A percentile compares a stretch with the other conserved stretches of the same genome.
These are phyloP conservation scores for Phyllosticta citribraziliensis DNA, from an alignment of 2,329 filamentous ascomycete species.

Conservation along the genomic window DNA sequence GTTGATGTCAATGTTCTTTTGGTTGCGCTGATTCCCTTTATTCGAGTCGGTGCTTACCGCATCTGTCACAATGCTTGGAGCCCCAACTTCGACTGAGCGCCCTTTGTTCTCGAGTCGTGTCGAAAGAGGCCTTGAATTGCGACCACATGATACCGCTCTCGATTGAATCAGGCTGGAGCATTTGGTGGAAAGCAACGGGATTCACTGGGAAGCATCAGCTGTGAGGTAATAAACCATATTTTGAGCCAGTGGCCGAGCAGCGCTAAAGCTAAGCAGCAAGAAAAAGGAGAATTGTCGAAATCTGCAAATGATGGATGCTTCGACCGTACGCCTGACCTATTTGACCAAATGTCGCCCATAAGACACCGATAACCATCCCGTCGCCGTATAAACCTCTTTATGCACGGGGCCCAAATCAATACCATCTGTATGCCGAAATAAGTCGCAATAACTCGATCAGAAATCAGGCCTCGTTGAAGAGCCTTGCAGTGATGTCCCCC, in stretches of 20 bases:
- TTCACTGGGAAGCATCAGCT: neutral
- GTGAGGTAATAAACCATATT: neutral
- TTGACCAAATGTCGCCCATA: neutral
- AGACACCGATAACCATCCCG: neutral
- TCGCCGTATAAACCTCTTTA: neutral
- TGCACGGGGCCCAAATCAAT: neutral
- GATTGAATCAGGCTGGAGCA: neutral
- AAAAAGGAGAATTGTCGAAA: neutral
- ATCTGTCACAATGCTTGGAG: too few species aligned
- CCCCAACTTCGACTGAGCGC: too few species aligned
- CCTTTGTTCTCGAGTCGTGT: too few species aligned
- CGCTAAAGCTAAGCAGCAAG: neutral
- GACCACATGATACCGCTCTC: neutral
- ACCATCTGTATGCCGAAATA: neutral
- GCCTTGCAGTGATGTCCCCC: conserved; percentile 76
- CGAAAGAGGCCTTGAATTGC: too few species aligned
- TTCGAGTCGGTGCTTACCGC: too few species aligned
- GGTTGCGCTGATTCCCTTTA: too few species aligned
- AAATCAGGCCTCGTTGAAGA: conserved; percentile 66
- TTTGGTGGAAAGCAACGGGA: neutral
- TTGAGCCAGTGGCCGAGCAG: neutral
- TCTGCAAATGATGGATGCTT: neutral
- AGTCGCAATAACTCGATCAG: neutral
- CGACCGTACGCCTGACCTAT: neutral
- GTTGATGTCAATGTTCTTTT: too few species aligned